Conservation (phyloP, 495 filamentous ascomycete species). For the Aspergillus panamensis region DNA sequence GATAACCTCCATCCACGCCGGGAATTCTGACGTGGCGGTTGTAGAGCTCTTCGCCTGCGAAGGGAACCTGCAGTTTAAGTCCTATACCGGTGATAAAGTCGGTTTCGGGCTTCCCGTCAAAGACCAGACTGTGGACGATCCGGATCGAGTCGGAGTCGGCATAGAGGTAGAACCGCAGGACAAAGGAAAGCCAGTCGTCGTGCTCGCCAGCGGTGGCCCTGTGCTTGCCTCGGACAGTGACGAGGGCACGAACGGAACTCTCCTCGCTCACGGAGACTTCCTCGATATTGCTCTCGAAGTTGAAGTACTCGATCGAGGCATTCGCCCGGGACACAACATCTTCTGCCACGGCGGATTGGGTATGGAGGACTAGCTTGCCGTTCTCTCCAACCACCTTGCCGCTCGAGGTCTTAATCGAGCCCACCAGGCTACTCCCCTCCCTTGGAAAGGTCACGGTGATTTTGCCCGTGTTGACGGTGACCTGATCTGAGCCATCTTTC, state of each 20-base stretch:
- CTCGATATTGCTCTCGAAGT: conserved; percentile 22
- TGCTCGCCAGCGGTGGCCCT: conserved; percentile 9
- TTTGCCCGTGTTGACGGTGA: conserved; percentile 36
- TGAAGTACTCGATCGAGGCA: conserved; percentile 21
- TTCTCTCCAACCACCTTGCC: conserved; percentile 40
- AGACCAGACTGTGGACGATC: conserved; percentile 37
- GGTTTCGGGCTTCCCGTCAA: conserved; percentile 31
- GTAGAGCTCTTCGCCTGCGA: conserved; percentile 35
- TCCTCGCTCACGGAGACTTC: conserved; percentile 21
- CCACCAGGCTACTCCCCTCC: conserved; percentile 31
- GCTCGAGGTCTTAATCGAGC: conserved; percentile 28
- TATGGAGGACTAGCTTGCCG: conserved; percentile 38
- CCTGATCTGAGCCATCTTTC: neutral
- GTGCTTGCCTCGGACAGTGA: conserved; percentile 34
- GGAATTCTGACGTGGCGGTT: conserved; percentile 40
- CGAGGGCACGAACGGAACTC: conserved; percentile 28
- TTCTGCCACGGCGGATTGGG: conserved; percentile 32
- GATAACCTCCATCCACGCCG: conserved; percentile 35
- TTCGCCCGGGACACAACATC: conserved; percentile 21
- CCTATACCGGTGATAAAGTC: conserved; percentile 40
- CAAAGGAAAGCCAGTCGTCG: conserved; percentile 38
- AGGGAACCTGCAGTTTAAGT: conserved; percentile 37
- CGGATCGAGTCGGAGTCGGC: conserved; percentile 37
- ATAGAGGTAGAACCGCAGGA: conserved; percentile 44
- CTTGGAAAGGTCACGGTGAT: conserved; percentile 36